Percentiles rank a stretch among this genome's conserved stretches.
Evolutionary conservation across 1,139 yeast genomes (phyloP).

Genomic region (Wickerhamomyces sp.): DNA sequence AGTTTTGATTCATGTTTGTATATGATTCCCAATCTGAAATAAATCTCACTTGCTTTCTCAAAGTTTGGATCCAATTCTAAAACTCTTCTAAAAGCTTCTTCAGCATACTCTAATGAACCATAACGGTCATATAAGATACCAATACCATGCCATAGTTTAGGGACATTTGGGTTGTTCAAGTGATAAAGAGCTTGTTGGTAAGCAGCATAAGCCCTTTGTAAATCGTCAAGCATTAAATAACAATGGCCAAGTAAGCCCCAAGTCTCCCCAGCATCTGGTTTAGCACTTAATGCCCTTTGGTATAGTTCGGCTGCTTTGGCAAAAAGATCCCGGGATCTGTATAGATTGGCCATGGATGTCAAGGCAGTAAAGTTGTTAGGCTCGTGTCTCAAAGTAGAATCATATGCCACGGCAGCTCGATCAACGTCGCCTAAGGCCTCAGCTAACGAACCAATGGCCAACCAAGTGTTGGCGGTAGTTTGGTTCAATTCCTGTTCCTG

Average conservation of each 20-base stretch:
- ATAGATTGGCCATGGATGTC: constrained; percentile 81
- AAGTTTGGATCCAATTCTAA: constrained; percentile 93
- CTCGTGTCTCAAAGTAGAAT: constrained; percentile 81
- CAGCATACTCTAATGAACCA: constrained; percentile 94
- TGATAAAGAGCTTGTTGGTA: constrained; percentile 94
- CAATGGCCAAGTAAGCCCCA: constrained; percentile 98
- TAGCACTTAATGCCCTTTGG: constrained; percentile 76
- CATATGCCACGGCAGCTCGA: constrained; percentile 84
- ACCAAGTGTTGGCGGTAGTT: constrained; percentile 89
- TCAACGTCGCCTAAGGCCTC: constrained; percentile 87
- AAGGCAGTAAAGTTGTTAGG: constrained; percentile 84
- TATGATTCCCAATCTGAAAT: constrained; percentile 93
- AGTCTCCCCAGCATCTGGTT: constrained; percentile 89
- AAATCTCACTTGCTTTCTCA: constrained; percentile 94
- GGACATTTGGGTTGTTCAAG: constrained; percentile 89
- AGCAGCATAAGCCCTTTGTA: constrained; percentile 92
- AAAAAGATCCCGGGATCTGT: constrained; percentile 84
- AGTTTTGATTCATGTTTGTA: constrained; percentile 92
- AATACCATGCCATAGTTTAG: constrained; percentile 97
- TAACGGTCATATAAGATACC: constrained; percentile 94
- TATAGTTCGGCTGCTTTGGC: constrained; percentile 92
- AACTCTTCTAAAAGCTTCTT: constrained; percentile 95
- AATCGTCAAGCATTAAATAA: constrained; percentile 91
- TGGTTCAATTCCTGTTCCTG: constrained; percentile 38
- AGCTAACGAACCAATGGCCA: constrained; percentile 86